These are phyloP conservation scores for Neurospora sp. DNA, from an alignment of 495 filamentous ascomycete genomes.

Conservation along the genomic window DNA sequence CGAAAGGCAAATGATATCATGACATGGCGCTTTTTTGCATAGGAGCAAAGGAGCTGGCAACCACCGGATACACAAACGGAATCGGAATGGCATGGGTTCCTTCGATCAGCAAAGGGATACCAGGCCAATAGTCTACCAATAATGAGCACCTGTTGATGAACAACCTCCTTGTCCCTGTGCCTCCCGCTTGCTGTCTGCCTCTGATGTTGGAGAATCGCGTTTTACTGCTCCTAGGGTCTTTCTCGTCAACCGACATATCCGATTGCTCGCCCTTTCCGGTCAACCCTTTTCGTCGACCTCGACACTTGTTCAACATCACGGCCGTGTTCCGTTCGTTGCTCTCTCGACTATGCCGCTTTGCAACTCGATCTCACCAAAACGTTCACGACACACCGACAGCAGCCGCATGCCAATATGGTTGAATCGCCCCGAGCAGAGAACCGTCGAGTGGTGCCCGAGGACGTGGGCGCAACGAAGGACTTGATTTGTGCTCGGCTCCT, in stretches of 20 bases:
- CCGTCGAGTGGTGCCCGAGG: background rate
- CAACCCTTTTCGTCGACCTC: background rate
- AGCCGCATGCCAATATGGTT: background rate
- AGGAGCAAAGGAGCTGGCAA: conserved; percentile 7
- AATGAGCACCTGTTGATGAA: conserved; percentile 20
- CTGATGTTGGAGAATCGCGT: background rate
- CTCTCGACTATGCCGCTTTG: background rate
- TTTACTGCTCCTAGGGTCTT: background rate
- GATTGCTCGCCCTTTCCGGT: no score
- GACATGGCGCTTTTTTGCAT: conserved; percentile 14
- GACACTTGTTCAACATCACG: background rate
- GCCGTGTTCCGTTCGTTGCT: background rate
- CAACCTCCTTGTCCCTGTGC: background rate
- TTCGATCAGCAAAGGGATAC: conserved; percentile 8
- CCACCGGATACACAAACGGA: conserved; percentile 12
- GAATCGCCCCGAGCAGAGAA: background rate
- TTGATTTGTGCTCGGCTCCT: background rate
- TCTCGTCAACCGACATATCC: background rate
- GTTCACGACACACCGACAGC: background rate
- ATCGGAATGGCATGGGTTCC: conserved; percentile 12
- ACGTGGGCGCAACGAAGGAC: background rate
- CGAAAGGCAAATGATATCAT: conserved; percentile 18
- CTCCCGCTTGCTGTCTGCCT: background rate
- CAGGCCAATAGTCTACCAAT: conserved; percentile 25
- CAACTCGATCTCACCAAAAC: background rate